A percentile compares a stretch with the other conserved stretches of the same genome.
These are phyloP conservation scores for Calonectria honghensis DNA, from an alignment of 2,329 filamentous ascomycete genomes.

Conservation along the genomic window DNA sequence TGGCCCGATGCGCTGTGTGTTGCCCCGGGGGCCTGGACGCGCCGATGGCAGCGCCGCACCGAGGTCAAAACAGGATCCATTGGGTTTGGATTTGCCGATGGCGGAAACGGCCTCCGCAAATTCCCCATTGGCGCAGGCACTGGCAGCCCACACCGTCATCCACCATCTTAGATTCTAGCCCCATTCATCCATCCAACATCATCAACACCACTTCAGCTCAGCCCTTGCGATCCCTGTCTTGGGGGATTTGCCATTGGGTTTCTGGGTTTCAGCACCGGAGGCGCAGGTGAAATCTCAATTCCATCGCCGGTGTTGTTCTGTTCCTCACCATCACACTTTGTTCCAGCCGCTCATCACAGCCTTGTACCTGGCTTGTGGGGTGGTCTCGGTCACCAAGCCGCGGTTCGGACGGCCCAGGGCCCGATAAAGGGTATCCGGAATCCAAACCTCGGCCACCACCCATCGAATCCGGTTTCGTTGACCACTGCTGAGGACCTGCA, in stretches of 20 bases:
- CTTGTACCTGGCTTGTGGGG: constrained; percentile 47
- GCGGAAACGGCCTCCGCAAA: constrained; percentile 41
- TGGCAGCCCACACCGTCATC: constrained; percentile 28
- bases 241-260: constrained; percentile 44
- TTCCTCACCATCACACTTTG: constrained; percentile 31
- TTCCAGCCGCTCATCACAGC: neutral
- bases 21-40: constrained; percentile 26
- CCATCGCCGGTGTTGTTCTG: constrained; percentile 18
- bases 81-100: constrained; percentile 40
- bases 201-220: constrained; percentile 19
- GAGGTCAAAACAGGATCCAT: constrained; percentile 40
- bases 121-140: constrained; percentile 24
- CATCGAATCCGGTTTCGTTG: constrained; percentile 43
- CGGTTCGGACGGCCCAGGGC: constrained; percentile 53
- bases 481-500: constrained; percentile 45
- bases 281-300: constrained; percentile 38
- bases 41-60: constrained; percentile 40
- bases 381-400: constrained; percentile 55
- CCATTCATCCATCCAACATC: constrained; percentile 36
- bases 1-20: constrained; percentile 6
- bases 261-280: constrained; percentile 43
- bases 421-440: constrained; percentile 53
- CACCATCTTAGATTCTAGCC: constrained; percentile 27
- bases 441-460: constrained; percentile 42
- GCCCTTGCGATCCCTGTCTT: constrained; percentile 5